Evolutionary conservation across 176 grass and related monocot genomes (phyloP).

Genomic region (Ensete glaucum): DNA sequence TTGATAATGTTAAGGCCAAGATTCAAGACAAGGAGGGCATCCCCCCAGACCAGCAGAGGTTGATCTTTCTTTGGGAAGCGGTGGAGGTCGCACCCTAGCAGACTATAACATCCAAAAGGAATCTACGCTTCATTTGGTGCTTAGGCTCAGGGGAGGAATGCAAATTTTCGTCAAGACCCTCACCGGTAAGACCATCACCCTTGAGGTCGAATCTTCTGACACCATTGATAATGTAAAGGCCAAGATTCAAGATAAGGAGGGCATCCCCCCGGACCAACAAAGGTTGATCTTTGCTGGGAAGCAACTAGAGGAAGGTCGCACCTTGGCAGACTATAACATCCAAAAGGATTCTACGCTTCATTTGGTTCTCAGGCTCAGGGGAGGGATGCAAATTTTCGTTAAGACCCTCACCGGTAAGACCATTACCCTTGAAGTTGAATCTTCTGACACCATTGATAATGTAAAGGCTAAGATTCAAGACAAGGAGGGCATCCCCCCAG

Average conservation of each 20-base stretch:
- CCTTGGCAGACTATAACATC: conserved; percentile 13
- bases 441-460: conserved; percentile 2
- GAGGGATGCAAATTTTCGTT: conserved; percentile 16
- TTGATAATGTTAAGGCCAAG: conserved; percentile 15
- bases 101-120: conserved; percentile 16
- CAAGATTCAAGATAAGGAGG: conserved; percentile 25
- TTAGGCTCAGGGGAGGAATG: conserved; percentile 10
- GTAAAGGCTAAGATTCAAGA: conserved; percentile 4
- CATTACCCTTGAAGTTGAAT: conserved; percentile 8
- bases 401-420: conserved; percentile 15
- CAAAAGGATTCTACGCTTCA: conserved; percentile 22
- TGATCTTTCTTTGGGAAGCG: conserved; percentile 10
- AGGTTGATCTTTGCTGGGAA: conserved; percentile 17
- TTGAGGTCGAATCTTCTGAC: conserved; percentile 20
- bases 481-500: conserved; percentile 8
- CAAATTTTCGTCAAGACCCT: conserved; percentile 20
- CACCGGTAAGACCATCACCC: conserved; percentile 22
- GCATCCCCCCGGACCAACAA: conserved; percentile 14
- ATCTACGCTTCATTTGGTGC: conserved; percentile 7
- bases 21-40: conserved; percentile 18
- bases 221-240: conserved; percentile 21
- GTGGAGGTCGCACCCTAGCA: conserved; percentile 33
- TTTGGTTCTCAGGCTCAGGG: conserved; percentile 7
- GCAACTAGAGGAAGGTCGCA: conserved; percentile 17
- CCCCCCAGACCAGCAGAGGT: conserved; percentile 13